Base-by-base conservation (phyloP, 805 yeast genomes). In the Myxozyma neglecta region DNA sequence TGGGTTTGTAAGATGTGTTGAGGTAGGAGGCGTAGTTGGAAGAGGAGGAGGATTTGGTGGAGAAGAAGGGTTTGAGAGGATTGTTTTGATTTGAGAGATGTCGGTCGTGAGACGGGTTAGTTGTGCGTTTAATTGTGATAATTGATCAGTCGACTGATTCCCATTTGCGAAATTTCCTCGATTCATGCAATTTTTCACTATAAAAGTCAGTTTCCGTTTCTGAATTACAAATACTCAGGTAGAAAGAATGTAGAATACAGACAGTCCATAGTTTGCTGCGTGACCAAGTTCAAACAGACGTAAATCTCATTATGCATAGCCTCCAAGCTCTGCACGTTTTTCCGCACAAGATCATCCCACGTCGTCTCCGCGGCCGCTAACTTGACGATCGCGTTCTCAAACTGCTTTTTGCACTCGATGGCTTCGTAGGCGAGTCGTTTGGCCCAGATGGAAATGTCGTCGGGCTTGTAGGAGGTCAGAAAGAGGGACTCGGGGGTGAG, bases 371-470 rank as follows among this genome's bases (percentile, higher is more conserved):
- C 53, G 10, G 16, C 16, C 3, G 54, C 37, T n/a, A 59, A 42
- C 11, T 46, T 39, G 1, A 45, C 47, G 6, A 46, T 39, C 42
- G 59, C 57, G 18, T 55, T 13, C 10, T 60, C 54, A 14, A 32
- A 55, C 18, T 37, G 46, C 45, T 36, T 37, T 34, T 51, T 49
- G 6, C 57, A 34, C 29, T 57, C 59, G 14, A 24, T 13, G 13
- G 63, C 62, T 35, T 58, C 57, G 42, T 37, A 48, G 5, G 60
- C 57, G 24, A 62, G 57, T 32, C 52, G 54, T 44, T 59, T 54
- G 13, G 63, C 60, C 62, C 60, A 54, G 2, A 51, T 34, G 7
- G 48, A 40, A 16, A 44, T 14, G n/a, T 52, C 60, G 20, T 50
- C 51, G 40, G 53, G 29, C 32, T 14, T 48, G 24, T 18, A 37